These are phyloP conservation scores for Phyllosticta citrichinensis DNA, from an alignment of 2,329 filamentous ascomycete species.

Conservation along the genomic window DNA sequence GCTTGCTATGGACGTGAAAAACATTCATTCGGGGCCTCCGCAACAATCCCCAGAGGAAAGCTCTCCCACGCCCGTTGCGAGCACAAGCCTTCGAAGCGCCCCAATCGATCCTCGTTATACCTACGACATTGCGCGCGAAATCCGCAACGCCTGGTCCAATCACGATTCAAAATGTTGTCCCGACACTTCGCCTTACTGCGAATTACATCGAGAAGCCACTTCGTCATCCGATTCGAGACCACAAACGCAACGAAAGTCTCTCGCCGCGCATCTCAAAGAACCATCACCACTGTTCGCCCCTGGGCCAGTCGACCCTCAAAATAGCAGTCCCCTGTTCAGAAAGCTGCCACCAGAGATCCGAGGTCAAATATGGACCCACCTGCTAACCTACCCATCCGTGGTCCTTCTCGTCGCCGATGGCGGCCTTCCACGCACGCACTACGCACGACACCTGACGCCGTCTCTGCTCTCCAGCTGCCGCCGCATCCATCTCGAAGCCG, in stretches of 20 bases:
- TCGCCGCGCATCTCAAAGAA: background rate
- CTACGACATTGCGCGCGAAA: conserved; percentile 4
- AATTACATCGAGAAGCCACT: background rate
- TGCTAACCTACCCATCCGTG: background rate
- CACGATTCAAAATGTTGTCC: background rate
- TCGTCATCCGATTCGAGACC: background rate
- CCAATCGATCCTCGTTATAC: background rate
- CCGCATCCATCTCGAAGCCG: background rate
- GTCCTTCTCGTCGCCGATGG: conserved; percentile 5
- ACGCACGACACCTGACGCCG: background rate
- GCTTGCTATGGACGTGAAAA: background rate
- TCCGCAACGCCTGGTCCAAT: conserved; percentile 2
- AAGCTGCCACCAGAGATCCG: conserved; percentile 8
- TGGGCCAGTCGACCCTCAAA: conserved; percentile 1
- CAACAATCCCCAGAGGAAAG: background rate
- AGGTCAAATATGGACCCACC: conserved; percentile 5
- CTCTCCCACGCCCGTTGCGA: background rate
- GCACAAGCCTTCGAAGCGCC: background rate
- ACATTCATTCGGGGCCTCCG: background rate
- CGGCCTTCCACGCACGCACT: conserved; percentile 3
- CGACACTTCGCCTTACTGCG: background rate
- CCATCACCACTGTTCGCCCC: background rate
- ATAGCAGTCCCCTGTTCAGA: conserved; percentile 4
- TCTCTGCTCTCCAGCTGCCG: background rate
- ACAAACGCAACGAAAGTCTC: background rate